Conservation (phyloP, 1,284 basidiomycete genomes). For the Pseudozyma pruni region DNA sequence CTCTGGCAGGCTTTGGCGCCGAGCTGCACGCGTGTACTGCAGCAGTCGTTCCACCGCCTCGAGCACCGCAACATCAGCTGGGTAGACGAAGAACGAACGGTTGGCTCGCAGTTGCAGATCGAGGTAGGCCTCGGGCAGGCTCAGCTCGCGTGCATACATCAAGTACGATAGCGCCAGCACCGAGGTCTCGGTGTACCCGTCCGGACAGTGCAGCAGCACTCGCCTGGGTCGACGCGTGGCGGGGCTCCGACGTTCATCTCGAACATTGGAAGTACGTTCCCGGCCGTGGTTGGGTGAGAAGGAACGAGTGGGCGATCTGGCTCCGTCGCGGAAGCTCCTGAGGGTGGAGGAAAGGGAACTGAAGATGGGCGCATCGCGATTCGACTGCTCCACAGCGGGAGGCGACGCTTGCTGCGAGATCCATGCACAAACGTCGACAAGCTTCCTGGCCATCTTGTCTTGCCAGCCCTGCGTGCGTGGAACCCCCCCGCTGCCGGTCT, state of each 20-base stretch:
- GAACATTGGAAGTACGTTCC: slow-evolving; percentile 11
- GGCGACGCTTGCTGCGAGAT: slow-evolving; percentile 63
- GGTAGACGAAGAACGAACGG: slow-evolving; percentile 89
- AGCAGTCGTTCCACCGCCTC: slow-evolving; percentile 77
- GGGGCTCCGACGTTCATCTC: slow-evolving; percentile 1
- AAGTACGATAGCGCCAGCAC: slow-evolving; percentile 86
- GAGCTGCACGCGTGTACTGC: slow-evolving; percentile 14
- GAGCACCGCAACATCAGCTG: slow-evolving; percentile 80
- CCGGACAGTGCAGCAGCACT: slow-evolving; percentile 65
- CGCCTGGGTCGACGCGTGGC: slow-evolving; percentile 26
- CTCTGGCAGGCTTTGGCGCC: slow-evolving; percentile 9
- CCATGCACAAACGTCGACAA: slow-evolving; percentile 66
- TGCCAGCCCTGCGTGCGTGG: slow-evolving; percentile 7
- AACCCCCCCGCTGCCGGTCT: slow-evolving; percentile 8
- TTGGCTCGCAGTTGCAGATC: slow-evolving; percentile 76
- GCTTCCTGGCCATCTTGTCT: slow-evolving; percentile 31
- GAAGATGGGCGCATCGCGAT: slow-evolving; percentile 15
- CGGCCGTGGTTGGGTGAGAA: slow-evolving; percentile 28
- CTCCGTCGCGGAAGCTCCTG: slow-evolving; percentile 26
- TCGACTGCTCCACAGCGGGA: background rate
- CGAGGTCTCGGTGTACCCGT: slow-evolving; percentile 81
- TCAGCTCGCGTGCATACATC: slow-evolving; percentile 79
- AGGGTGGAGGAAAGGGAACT: slow-evolving; percentile 20
- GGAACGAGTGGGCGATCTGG: slow-evolving; percentile 26
- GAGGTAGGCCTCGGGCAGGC: slow-evolving; percentile 85